phyloP scores from a whole-genome alignment of 371 early-diverging fungal genomes.

The Cokeromyces recurvatus region DNA sequence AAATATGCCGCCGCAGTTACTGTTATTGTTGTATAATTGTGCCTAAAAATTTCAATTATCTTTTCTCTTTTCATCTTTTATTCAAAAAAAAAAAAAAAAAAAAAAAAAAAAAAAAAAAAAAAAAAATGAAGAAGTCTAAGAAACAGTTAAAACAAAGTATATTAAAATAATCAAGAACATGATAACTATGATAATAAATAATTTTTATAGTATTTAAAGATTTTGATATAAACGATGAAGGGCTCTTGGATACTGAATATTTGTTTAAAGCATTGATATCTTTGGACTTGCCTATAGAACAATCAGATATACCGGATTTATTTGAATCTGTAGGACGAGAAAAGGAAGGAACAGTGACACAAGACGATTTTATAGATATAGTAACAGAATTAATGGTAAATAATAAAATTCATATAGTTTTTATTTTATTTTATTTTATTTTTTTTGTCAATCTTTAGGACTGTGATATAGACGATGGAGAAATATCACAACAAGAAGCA shows the following conservation, averaged over 20 bases:
- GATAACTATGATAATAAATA: too few relatives aligned
- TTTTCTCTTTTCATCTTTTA: not conserved
- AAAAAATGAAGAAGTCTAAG: too few relatives aligned
- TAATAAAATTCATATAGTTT: not conserved
- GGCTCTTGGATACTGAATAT: conserved; percentile 17
- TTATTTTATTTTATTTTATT: not conserved
- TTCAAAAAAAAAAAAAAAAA: too few relatives aligned
- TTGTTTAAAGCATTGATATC: conserved; percentile 20
- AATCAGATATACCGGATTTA: conserved; percentile 16
- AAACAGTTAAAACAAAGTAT: too few relatives aligned
- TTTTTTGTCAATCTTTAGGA: too few relatives aligned
- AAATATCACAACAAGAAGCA: conserved; percentile 1
- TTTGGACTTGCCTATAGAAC: conserved; percentile 16
- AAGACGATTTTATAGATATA: conserved; percentile 28
- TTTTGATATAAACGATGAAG: conserved; percentile 22
- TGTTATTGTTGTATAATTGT: too few relatives aligned
- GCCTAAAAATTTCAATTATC: not conserved
- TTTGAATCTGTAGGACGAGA: conserved; percentile 20
- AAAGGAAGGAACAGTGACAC: conserved; percentile 21
- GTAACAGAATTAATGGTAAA: conserved; percentile 25
- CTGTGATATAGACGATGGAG: not conserved
- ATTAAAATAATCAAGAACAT: too few relatives aligned
- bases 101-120: too few relatives aligned
- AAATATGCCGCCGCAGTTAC: too few relatives aligned
- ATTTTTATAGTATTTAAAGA: conserved; percentile 23